Evolutionary conservation across 768 basidiomycete genomes (phyloP).

Genomic region (Myochromella boudieri): DNA sequence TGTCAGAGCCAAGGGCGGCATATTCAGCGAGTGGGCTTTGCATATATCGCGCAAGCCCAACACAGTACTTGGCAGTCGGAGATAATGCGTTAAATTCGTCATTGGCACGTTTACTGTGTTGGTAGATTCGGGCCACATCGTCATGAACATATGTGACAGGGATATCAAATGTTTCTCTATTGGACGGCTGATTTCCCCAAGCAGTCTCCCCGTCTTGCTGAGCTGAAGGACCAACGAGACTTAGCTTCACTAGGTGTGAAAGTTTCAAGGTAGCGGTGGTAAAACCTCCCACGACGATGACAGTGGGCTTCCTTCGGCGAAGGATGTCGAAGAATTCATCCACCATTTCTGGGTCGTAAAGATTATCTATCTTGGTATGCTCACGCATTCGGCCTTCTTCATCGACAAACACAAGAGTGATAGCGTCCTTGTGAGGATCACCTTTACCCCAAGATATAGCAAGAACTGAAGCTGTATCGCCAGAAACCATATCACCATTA

Average conservation of each 20-base stretch:
- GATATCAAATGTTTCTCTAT: constrained; percentile 52
- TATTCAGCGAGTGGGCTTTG: constrained; percentile 96
- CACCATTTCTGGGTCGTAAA: constrained; percentile 64
- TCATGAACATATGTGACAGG: constrained; percentile 86
- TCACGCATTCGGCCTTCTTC: constrained; percentile 90
- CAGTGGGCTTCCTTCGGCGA: constrained; percentile 79
- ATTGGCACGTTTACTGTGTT: constrained; percentile 82
- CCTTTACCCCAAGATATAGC: constrained; percentile 95
- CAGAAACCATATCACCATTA: constrained; percentile 60
- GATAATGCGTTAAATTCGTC: constrained; percentile 83
- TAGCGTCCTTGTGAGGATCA: constrained; percentile 88
- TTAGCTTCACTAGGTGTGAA: constrained; percentile 60
- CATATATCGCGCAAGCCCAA: constrained; percentile 88
- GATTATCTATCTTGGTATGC: constrained; percentile 84
- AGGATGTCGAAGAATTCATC: constrained; percentile 84
- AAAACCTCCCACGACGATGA: constrained; percentile 89
- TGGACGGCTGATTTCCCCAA: constrained; percentile 23
- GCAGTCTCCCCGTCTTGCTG: constrained; percentile 26
- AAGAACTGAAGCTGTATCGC: constrained; percentile 76
- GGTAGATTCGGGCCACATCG: constrained; percentile 91
- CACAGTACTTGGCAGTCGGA: constrained; percentile 83
- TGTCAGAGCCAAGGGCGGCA: constrained; percentile 83
- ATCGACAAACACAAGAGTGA: constrained; percentile 83
- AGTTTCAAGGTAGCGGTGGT: constrained; percentile 78
- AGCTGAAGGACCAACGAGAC: constrained; percentile 30